A percentile compares a stretch with the other conserved stretches of the same genome.
Evolutionary conservation across 2,329 filamentous ascomycete genomes (phyloP).

Genomic region (Saccharata proteae): DNA sequence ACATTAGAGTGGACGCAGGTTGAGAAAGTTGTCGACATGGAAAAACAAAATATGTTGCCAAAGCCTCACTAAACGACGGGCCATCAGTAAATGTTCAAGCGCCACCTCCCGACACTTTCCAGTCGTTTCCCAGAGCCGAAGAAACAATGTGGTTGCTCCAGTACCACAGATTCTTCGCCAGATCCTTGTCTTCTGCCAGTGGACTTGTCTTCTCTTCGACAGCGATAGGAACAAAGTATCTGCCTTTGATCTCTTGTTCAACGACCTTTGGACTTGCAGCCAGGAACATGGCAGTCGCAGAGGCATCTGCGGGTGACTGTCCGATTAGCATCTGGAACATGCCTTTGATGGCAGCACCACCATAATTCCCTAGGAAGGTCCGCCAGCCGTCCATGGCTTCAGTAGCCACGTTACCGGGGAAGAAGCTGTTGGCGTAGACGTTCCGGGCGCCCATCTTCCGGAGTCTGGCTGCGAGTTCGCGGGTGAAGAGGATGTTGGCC

Average conservation of each 20-base stretch:
- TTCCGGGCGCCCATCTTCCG: conserved; percentile 11
- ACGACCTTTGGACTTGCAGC: conserved; percentile 15
- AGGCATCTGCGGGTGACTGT: conserved; percentile 17
- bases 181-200: conserved; percentile 17
- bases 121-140: conserved; percentile 7
- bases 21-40: too few species aligned
- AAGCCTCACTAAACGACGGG: too few species aligned
- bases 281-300: conserved; percentile 20
- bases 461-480: conserved; percentile 17
- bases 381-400: conserved; percentile 20
- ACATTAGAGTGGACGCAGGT: too few species aligned
- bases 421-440: conserved; percentile 21
- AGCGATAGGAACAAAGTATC: conserved; percentile 28
- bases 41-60: too few species aligned
- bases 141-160: conserved; percentile 15
- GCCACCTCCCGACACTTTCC: too few species aligned
- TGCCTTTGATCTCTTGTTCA: conserved; percentile 15
- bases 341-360: conserved; percentile 13
- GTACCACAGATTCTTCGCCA: conserved; percentile 23
- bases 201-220: conserved; percentile 15
- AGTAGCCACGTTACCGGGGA: conserved; percentile 22
- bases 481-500: conserved; percentile 21
- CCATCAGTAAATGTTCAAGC: too few species aligned
- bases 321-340: conserved; percentile 15
- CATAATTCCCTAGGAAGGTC: conserved; percentile 14